Evolutionary conservation across 2,329 filamentous ascomycete genomes (phyloP).

Genomic region (Chaetomium sp.): DNA sequence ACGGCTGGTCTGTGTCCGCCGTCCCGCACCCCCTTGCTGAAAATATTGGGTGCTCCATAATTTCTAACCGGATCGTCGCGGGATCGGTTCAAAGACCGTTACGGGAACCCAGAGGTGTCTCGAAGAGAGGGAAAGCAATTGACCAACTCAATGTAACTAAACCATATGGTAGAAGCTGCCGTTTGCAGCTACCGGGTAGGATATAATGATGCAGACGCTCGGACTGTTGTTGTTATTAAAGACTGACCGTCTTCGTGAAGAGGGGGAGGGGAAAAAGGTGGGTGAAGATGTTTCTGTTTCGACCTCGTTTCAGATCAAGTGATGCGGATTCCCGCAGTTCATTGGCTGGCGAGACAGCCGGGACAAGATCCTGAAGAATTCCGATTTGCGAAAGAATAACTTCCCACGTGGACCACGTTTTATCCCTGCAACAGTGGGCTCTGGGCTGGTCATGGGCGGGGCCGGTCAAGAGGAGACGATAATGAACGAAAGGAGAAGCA

Average conservation of each 20-base stretch:
- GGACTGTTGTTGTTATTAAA: background rate
- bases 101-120: background rate
- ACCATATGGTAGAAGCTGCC: background rate
- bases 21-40: background rate
- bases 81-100: background rate
- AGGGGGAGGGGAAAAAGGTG: slow-evolving; percentile 3
- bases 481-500: no score
- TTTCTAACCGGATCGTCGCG: background rate
- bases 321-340: slow-evolving; percentile 8
- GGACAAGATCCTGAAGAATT: background rate
- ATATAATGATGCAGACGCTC: slow-evolving; percentile 10
- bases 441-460: background rate
- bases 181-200: background rate
- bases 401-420: slow-evolving; percentile 25
- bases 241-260: background rate
- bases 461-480: no score
- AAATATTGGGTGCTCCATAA: background rate
- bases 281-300: slow-evolving; percentile 20
- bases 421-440: slow-evolving; percentile 20
- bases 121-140: background rate
- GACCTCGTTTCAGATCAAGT: slow-evolving; percentile 25
- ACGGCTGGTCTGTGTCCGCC: slow-evolving; percentile 19
- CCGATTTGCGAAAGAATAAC: slow-evolving; percentile 9
- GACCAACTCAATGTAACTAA: background rate
- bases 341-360: slow-evolving; percentile 6